Percentiles rank a stretch among this genome's conserved stretches.
These are phyloP conservation scores for Agaricus blazei DNA, from an alignment of 768 basidiomycete species.

Conservation along the genomic window DNA sequence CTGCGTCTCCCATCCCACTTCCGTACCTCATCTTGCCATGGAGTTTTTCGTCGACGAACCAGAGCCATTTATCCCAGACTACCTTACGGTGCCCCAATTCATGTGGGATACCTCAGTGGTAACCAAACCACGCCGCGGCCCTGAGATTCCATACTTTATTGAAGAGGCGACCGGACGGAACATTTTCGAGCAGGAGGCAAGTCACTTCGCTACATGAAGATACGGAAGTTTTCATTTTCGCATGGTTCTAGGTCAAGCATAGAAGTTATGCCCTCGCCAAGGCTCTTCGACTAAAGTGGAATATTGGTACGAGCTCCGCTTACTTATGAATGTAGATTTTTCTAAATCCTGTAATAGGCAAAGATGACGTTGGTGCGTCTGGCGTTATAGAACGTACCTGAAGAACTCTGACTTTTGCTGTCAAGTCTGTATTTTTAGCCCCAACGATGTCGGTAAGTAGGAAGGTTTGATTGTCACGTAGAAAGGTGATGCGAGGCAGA, in stretches of 20 bases:
- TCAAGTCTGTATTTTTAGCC: conserved; percentile 58
- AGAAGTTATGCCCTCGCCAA: conserved; percentile 53
- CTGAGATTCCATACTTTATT: conserved; percentile 50
- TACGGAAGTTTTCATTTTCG: not conserved
- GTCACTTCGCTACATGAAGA: conserved; percentile 8
- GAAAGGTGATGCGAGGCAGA: not conserved
- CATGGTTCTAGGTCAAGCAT: conserved; percentile 20
- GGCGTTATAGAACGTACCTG: conserved; percentile 2
- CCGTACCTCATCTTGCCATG: conserved; percentile 19
- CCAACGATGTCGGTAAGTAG: conserved; percentile 54
- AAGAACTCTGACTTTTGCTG: not conserved
- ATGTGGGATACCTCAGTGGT: conserved; percentile 43
- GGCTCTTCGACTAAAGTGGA: conserved; percentile 41
- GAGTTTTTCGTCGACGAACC: conserved; percentile 26
- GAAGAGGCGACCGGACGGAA: conserved; percentile 47
- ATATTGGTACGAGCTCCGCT: conserved; percentile 33
- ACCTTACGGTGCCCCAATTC: conserved; percentile 65
- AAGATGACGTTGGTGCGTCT: conserved; percentile 46
- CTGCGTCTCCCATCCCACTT: not conserved
- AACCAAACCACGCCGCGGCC: conserved; percentile 38
- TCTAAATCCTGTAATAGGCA: conserved; percentile 26
- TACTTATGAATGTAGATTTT: not conserved
- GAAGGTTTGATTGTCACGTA: not conserved
- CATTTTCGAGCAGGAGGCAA: conserved; percentile 44
- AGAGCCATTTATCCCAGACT: conserved; percentile 49